Conservation (phyloP, 139 green algal species). For the Chlorokybus atmophyticus region DNA sequence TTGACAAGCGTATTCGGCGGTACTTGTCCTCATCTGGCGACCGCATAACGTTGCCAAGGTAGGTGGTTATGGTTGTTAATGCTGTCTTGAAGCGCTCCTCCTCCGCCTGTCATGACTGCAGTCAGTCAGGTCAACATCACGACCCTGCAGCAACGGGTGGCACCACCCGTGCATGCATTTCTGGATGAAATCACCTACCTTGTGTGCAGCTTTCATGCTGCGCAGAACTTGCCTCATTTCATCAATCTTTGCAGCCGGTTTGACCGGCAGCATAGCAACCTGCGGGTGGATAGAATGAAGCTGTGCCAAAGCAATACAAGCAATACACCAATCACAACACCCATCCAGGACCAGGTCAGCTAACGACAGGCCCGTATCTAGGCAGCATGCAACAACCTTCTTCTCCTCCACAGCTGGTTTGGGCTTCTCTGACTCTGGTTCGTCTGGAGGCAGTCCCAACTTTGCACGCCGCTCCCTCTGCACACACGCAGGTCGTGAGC, state of each 20-base stretch:
- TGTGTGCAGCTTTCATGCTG: conserved; percentile 65
- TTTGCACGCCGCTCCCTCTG: conserved; percentile 45
- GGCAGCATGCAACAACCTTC: neutral
- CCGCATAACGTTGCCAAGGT: conserved; percentile 67
- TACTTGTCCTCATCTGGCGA: conserved; percentile 77
- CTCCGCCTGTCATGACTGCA: no score
- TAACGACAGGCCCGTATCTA: no score
- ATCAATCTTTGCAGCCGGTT: conserved; percentile 39
- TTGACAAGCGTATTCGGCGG: conserved; percentile 59
- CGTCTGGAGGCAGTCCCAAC: conserved; percentile 68
- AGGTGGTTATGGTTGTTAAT: conserved; percentile 58
- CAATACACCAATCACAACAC: no score
- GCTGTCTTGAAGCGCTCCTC: conserved; percentile 52
- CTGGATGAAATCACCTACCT: neutral
- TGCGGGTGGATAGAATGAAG: no score
- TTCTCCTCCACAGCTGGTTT: conserved; percentile 13
- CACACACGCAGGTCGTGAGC: neutral
- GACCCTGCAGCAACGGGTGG: no score
- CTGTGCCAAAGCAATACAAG: no score
- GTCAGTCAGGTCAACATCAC: no score
- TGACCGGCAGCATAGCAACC: conserved; percentile 47
- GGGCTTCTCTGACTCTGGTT: conserved; percentile 27
- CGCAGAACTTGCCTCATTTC: conserved; percentile 47
- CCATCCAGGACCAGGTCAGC: no score
- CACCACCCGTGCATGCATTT: no score